These are phyloP conservation scores for Exophiala xenobiotica DNA, from an alignment of 2,329 filamentous ascomycete species.

Conservation along the genomic window DNA sequence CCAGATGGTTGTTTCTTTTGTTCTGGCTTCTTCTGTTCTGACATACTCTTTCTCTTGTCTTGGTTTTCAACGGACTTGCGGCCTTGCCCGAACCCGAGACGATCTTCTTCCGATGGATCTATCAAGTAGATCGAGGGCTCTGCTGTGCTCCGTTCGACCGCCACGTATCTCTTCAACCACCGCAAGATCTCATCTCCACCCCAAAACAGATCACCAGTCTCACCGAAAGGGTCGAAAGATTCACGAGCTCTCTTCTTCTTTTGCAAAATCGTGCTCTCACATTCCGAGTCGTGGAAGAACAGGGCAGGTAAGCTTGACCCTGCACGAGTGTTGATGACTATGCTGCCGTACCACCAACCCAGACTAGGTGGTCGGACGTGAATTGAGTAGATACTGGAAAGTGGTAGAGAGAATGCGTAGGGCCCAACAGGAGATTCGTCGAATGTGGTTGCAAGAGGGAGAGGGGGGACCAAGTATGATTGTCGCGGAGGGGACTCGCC, in stretches of 20 bases:
- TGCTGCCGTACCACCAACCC: slow-evolving; percentile 97
- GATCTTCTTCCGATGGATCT: slow-evolving; percentile 82
- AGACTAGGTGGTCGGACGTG: slow-evolving; percentile 86
- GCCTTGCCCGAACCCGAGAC: slow-evolving; percentile 67
- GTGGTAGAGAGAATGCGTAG: slow-evolving; percentile 88
- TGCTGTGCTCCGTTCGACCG: slow-evolving; percentile 76
- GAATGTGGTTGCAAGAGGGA: slow-evolving; percentile 79
- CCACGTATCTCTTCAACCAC: slow-evolving; percentile 83
- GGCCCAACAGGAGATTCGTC: slow-evolving; percentile 65
- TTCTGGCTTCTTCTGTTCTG: slow-evolving; percentile 40
- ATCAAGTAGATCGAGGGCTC: slow-evolving; percentile 91
- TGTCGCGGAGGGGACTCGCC: slow-evolving; percentile 77
- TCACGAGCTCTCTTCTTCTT: slow-evolving; percentile 82
- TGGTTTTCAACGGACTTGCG: slow-evolving; percentile 52
- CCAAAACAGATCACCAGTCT: slow-evolving; percentile 88
- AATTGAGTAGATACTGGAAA: slow-evolving; percentile 86
- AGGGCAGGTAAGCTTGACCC: slow-evolving; percentile 93
- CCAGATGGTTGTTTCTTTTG: slow-evolving; percentile 39
- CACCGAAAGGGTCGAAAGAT: slow-evolving; percentile 86
- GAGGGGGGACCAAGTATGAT: slow-evolving; percentile 85
- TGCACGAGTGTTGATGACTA: slow-evolving; percentile 86
- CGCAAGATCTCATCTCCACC: slow-evolving; percentile 91
- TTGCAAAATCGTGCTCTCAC: slow-evolving; percentile 90
- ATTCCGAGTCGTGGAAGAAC: slow-evolving; percentile 98
- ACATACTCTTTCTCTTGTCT: slow-evolving; percentile 35